A percentile compares a stretch with the other conserved stretches of the same genome.
phyloP scores from a whole-genome alignment of 192 early-diverging fungal species.

The Kappamyces sp. region DNA sequence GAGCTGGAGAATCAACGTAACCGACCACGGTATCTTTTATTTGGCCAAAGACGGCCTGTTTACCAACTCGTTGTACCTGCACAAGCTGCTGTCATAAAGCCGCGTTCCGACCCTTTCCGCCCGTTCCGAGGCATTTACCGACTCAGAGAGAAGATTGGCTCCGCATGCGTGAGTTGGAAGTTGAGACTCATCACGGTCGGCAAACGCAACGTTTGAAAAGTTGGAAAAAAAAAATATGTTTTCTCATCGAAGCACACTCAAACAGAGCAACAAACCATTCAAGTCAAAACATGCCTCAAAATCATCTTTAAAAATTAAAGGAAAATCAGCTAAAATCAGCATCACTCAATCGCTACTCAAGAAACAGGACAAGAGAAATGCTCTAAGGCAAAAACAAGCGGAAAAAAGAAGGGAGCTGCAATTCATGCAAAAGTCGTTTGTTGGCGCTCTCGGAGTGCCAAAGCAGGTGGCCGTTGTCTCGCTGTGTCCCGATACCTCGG shows the following conservation, averaged over 20 bases:
- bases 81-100: no score
- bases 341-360: slow-evolving; percentile 4
- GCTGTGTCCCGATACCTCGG: slow-evolving; percentile 72
- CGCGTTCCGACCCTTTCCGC: no score
- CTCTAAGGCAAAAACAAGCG: slow-evolving; percentile 69
- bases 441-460: slow-evolving; percentile 72
- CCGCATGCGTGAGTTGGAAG: no score
- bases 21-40: no score
- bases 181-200: no score
- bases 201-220: no score
- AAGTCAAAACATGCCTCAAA: slow-evolving; percentile 90
- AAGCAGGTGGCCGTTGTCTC: slow-evolving; percentile 88
- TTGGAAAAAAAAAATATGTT: background rate
- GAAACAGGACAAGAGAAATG: slow-evolving; percentile 73
- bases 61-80: no score
- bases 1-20: no score
- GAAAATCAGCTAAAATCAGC: slow-evolving; percentile 3
- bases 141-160: no score
- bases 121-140: no score
- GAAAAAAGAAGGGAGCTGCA: slow-evolving; percentile 72
- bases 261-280: slow-evolving; percentile 95
- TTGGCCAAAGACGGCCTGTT: no score
- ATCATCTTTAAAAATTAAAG: slow-evolving; percentile 39
- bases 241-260: slow-evolving; percentile 66
- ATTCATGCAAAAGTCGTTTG: slow-evolving; percentile 71